Conservation (phyloP, 495 filamentous ascomycete species). For the Amphirosellinia nigrospora region DNA sequence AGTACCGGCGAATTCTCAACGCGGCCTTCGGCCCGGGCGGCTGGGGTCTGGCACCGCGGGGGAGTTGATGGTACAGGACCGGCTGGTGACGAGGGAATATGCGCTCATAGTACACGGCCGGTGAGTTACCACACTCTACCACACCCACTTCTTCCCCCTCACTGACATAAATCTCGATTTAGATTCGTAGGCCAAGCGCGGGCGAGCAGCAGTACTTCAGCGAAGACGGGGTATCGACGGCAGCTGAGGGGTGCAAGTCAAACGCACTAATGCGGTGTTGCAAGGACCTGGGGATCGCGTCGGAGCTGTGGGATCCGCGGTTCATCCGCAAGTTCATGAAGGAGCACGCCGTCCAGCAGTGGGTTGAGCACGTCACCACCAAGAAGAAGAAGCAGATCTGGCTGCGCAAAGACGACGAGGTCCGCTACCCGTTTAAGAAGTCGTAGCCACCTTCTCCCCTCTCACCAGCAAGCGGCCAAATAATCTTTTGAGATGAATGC, state of each 20-base stretch:
- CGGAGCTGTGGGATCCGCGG: slow-evolving; percentile 94
- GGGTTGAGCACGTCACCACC: slow-evolving; percentile 67
- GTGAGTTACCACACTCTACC: slow-evolving; percentile 54
- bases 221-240: slow-evolving; percentile 91
- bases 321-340: slow-evolving; percentile 78
- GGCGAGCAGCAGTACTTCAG: slow-evolving; percentile 96
- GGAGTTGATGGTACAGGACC: slow-evolving; percentile 91
- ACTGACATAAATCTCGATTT: slow-evolving; percentile 4
- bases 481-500: not conserved
- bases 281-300: slow-evolving; percentile 95
- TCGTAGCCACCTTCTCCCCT: slow-evolving; percentile 40
- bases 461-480: not conserved
- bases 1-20: slow-evolving; percentile 93
- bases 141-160: not conserved
- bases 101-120: slow-evolving; percentile 87
- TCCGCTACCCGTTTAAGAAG: slow-evolving; percentile 83
- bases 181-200: slow-evolving; percentile 92
- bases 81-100: slow-evolving; percentile 92
- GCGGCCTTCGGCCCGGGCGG: slow-evolving; percentile 91
- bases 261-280: slow-evolving; percentile 97
- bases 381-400: slow-evolving; percentile 91
- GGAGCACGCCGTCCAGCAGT: slow-evolving; percentile 70
- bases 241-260: slow-evolving; percentile 94
- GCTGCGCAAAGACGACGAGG: slow-evolving; percentile 81
- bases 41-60: slow-evolving; percentile 90